A percentile compares a stretch with the other conserved stretches of the same genome.
Conservation (phyloP, 2,329 filamentous ascomycete species). For the Penicillium sp. region DNA sequence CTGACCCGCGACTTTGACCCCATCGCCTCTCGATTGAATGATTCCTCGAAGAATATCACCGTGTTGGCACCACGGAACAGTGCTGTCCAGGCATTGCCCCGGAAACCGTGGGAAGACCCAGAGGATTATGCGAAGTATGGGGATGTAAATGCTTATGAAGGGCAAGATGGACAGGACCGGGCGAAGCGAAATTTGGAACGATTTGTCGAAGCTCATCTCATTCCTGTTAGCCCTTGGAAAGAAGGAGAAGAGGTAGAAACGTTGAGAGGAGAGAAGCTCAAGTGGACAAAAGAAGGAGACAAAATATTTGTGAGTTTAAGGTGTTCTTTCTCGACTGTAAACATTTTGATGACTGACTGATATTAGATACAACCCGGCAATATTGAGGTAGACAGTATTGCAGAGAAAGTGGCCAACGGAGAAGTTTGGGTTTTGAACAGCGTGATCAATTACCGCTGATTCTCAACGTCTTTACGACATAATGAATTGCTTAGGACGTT, state of each 20-base stretch:
- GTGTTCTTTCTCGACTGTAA: not conserved
- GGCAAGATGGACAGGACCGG: slow-evolving; percentile 70
- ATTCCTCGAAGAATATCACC: slow-evolving; percentile 69
- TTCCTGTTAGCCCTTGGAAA: slow-evolving; percentile 73
- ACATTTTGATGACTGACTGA: slow-evolving; percentile 5
- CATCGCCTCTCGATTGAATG: slow-evolving; percentile 68
- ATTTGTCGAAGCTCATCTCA: slow-evolving; percentile 85
- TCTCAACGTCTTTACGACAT: slow-evolving; percentile 6
- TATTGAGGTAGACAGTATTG: slow-evolving; percentile 73
- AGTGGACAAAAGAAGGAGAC: slow-evolving; percentile 72
- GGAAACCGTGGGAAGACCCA: slow-evolving; percentile 72
- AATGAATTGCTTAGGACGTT: slow-evolving; percentile 1
- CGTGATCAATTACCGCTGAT: slow-evolving; percentile 54
- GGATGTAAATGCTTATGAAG: slow-evolving; percentile 68
- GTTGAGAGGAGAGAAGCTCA: slow-evolving; percentile 68
- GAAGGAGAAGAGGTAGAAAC: slow-evolving; percentile 67
- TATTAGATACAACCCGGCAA: slow-evolving; percentile 65
- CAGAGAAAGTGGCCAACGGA: slow-evolving; percentile 78
- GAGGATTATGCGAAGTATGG: slow-evolving; percentile 70
- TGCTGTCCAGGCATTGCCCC: slow-evolving; percentile 72
- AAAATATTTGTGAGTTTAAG: slow-evolving; percentile 61
- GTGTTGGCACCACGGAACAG: slow-evolving; percentile 85
- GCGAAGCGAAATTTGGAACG: slow-evolving; percentile 72
- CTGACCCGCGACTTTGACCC: slow-evolving; percentile 73
- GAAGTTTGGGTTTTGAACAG: slow-evolving; percentile 77